Evolutionary conservation across 192 early-diverging fungal genomes (phyloP).

Genomic region (Backusella australiensis): DNA sequence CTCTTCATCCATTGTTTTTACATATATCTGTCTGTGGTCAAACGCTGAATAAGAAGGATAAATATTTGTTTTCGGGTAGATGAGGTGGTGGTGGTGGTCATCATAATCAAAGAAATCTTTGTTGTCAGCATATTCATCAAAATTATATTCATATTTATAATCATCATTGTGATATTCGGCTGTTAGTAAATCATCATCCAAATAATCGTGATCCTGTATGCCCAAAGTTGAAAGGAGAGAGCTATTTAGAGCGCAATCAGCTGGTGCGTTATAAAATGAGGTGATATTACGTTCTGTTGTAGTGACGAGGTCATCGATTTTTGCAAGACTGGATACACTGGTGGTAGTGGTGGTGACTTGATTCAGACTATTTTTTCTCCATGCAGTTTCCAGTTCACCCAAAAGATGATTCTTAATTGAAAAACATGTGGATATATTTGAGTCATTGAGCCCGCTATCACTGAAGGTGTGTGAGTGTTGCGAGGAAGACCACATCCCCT

Average conservation of each 20-base stretch:
- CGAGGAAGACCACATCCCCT: background rate
- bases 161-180: background rate
- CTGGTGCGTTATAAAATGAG: slow-evolving; percentile 26
- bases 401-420: slow-evolving; percentile 34
- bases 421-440: background rate
- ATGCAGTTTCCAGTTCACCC: slow-evolving; percentile 48
- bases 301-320: slow-evolving; percentile 15
- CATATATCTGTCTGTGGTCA: background rate
- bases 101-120: background rate
- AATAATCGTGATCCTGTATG: background rate
- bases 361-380: slow-evolving; percentile 33
- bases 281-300: slow-evolving; percentile 15
- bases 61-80: background rate
- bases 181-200: background rate
- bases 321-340: background rate
- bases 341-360: background rate
- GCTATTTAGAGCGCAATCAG: slow-evolving; percentile 10
- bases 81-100: background rate
- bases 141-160: slow-evolving; percentile 1
- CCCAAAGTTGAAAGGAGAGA: slow-evolving; percentile 6
- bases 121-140: background rate
- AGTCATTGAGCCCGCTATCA: background rate
- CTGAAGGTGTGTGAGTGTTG: background rate
- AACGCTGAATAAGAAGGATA: background rate
- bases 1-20: background rate